Percentiles rank a stretch among this genome's conserved stretches.
These are phyloP conservation scores for Cytidiella melzeri DNA, from an alignment of 768 basidiomycete species.

Conservation along the genomic window DNA sequence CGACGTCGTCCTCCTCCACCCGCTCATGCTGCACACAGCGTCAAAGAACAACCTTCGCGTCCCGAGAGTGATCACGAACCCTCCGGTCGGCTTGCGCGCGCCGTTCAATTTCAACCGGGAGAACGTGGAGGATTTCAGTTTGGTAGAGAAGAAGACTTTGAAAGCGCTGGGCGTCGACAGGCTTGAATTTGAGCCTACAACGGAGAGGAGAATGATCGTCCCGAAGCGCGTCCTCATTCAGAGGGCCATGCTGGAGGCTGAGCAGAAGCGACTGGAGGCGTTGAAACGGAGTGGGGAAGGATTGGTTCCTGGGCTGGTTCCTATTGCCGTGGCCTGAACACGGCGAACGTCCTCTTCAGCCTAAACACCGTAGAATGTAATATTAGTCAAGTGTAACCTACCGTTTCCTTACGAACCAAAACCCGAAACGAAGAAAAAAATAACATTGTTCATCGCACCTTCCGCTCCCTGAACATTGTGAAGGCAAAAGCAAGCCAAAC, in stretches of 20 bases:
- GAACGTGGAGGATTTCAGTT: slow-evolving; percentile 23
- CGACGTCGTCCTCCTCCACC: slow-evolving; percentile 32
- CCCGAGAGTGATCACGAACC: slow-evolving; percentile 34
- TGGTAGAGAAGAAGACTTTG: slow-evolving; percentile 32
- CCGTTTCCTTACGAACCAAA: background rate
- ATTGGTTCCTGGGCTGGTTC: background rate
- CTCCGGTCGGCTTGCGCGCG: slow-evolving; percentile 28
- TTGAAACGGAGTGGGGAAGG: background rate
- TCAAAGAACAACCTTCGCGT: slow-evolving; percentile 29
- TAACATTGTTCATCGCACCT: background rate
- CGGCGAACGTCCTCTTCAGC: background rate
- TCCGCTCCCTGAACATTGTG: too few species aligned
- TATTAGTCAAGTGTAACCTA: background rate
- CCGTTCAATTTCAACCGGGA: slow-evolving; percentile 29
- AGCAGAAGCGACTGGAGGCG: slow-evolving; percentile 34
- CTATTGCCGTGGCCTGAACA: slow-evolving; percentile 10
- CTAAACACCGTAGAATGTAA: background rate
- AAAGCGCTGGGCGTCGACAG: slow-evolving; percentile 30
- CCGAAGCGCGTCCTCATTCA: slow-evolving; percentile 40
- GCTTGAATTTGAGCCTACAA: slow-evolving; percentile 41
- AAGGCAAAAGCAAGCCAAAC: background rate
- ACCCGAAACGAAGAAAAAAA: background rate
- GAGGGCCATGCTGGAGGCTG: slow-evolving; percentile 43
- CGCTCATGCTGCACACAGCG: slow-evolving; percentile 34
- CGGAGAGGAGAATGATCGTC: slow-evolving; percentile 41